Evolutionary conservation across 306 rosid species (phyloP).

Genomic region (Prunus campanulata): DNA sequence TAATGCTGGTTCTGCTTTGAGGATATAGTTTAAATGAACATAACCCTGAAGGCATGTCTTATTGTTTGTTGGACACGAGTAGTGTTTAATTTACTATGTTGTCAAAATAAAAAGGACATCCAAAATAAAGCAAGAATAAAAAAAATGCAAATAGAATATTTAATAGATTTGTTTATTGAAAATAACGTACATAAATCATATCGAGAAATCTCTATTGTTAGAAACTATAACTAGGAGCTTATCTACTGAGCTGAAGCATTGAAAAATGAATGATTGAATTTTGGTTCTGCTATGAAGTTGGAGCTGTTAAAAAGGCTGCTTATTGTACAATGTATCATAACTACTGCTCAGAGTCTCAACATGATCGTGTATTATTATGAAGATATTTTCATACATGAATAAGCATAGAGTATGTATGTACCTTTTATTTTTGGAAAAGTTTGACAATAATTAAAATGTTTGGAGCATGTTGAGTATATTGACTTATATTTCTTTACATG

Average conservation of each 20-base stretch:
- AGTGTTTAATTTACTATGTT: neutral
- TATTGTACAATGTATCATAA: neutral
- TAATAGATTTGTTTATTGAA: neutral
- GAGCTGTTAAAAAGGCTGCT: neutral
- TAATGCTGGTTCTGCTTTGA: conserved; percentile 4
- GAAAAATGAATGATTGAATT: neutral
- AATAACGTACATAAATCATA: neutral
- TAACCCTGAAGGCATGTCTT: conserved; percentile 1
- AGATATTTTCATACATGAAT: no score
- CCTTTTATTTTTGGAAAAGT: no score
- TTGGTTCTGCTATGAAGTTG: neutral
- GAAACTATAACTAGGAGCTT: neutral
- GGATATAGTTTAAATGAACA: neutral
- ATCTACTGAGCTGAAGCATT: neutral
- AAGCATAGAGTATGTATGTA: neutral
- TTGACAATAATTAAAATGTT: no score
- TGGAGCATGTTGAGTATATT: no score
- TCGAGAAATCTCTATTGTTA: neutral
- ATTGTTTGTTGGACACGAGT: neutral
- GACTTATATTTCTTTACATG: no score
- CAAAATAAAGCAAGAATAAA: neutral
- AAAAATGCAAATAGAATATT: neutral
- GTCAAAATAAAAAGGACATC: neutral
- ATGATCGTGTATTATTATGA: neutral
- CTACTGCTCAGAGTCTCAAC: neutral